Base-by-base conservation (phyloP, 108 stramenopile species). In the Heterococcus sp. region DNA sequence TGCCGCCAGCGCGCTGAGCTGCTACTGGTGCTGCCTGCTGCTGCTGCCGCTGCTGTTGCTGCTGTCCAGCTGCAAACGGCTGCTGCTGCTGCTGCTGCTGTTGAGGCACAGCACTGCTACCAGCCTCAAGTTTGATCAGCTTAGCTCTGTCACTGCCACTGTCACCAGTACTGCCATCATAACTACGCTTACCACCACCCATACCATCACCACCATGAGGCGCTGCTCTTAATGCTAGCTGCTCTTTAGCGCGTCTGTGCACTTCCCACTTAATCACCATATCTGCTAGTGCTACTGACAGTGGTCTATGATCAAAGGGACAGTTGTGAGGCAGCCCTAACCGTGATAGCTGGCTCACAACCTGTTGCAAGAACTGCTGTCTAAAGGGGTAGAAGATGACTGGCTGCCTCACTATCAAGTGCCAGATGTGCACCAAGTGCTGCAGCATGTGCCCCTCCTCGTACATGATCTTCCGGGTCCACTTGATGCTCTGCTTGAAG, bases 361-460 rank as follows among this genome's bases (percentile, higher is more conserved):
- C 92, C 38, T 92, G 91, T 11, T 90, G 87, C 3, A 93, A 84
- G 75, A 98, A 90, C 35, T 88, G 85, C 36, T 73, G 38, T 70
- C 91, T 85, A 78, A 89, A 81, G n/a, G 76, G 38, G 65, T 65
- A 80, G 78, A 94, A 97, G 33, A 93, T 73, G 3, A 79, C 65
- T 0, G 90, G 88, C 76, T 95, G 91, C 38, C 87, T 74, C 21
- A 92, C 91, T 35, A 98, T 87, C 28, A 88, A 85, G 46, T 91
- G 91, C 92, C 93, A 95, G 36, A 96, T 85, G 88, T 96, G 95
- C 5, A 91, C 91, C 27, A 96, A 91, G 75, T 94, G 97, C 37
- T 92, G 91, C 0, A 92, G 73, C 1, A 92, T 91, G 73, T 92
- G 93, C 4, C 89, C 89, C 87, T 97, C 97, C 89, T 98, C 96